Base-by-base conservation (phyloP, 2,329 filamentous ascomycete genomes). In the Trichophyton mentagrophytes region DNA sequence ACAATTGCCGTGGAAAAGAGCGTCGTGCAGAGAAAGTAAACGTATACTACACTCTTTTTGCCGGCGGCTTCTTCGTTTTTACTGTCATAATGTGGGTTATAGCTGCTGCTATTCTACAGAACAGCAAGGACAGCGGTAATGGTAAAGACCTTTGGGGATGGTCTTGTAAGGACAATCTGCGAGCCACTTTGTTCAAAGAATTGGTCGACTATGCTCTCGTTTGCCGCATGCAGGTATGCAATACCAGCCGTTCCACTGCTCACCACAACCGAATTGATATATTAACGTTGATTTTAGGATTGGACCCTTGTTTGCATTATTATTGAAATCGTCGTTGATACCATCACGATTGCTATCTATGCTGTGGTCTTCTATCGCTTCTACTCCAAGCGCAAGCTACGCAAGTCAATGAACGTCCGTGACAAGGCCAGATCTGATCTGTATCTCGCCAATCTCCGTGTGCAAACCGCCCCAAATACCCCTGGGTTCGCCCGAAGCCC, bases 101-200 rank as follows among this genome's bases (percentile, higher is more conserved):
- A 38, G 90, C 89, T 36, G 91, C 91, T 44, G 89, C 86, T 62
- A 77, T 96, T 61, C 83, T 96, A 68, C 90, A 97, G 72, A 83
- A 87, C 68, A 84, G 85, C 61, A 88, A 86, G 72, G 82, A 84
- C 68, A 88, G 82, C 70, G 84, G 83, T 70, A 77, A 83, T 65
- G 88, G 88, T 69, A 85, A 96, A 74, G 93, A 99, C 74, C 83
- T 99, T 74, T 99, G 93, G 93, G 91, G 92, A 62, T 99, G 93
- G 93, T 85, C 90, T n/a, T 99, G 93, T 74, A 87, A 91, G 61
- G 82, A 95, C 69, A 97, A 96, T 73, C 84, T 86, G 65, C 85
- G 92, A 63, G 78, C 85, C 60, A 76, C 90, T 58, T 77, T 96
- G 59, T 97, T 92, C 73, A 72, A 84, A 64, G 79, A 91, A 61